Conservation (phyloP, 1,284 basidiomycete species). For the Ceratobasidium sp. region DNA sequence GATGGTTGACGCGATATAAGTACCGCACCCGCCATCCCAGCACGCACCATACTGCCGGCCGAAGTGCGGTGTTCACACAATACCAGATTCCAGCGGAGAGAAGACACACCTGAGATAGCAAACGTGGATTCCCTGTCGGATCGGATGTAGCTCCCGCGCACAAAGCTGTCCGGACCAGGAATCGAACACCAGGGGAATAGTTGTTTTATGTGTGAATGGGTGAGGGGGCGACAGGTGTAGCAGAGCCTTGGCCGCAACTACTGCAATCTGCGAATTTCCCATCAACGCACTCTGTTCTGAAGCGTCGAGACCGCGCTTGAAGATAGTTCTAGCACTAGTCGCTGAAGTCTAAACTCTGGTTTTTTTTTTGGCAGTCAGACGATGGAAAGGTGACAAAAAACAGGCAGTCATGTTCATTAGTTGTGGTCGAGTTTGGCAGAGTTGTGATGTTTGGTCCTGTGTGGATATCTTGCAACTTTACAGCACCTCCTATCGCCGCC, state of each 20-base stretch:
- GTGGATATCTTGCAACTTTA: neutral
- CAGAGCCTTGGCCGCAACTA: constrained; percentile 18
- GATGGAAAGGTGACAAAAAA: neutral
- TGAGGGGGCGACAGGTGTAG: neutral
- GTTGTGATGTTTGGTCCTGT: neutral
- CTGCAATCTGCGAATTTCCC: neutral
- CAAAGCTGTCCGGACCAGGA: neutral
- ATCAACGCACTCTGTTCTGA: neutral
- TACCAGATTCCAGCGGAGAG: neutral
- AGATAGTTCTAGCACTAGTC: neutral
- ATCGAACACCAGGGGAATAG: neutral
- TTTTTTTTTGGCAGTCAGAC: neutral
- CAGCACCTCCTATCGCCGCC: neutral
- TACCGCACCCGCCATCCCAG: neutral
- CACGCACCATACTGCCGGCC: neutral
- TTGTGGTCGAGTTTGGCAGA: neutral
- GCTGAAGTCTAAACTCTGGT: neutral
- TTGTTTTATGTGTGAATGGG: neutral
- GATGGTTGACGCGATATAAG: neutral
- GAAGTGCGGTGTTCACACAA: neutral
- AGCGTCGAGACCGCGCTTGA: neutral
- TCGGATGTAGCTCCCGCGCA: constrained; percentile 1
- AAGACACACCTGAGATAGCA: constrained; percentile 4
- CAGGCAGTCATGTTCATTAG: neutral
- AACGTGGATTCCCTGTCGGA: neutral